Evolutionary conservation across 1,139 yeast species (phyloP), one percentile per base, ranked within the genome.

Genomic region (Nakaseomyces nivariensis): DNA sequence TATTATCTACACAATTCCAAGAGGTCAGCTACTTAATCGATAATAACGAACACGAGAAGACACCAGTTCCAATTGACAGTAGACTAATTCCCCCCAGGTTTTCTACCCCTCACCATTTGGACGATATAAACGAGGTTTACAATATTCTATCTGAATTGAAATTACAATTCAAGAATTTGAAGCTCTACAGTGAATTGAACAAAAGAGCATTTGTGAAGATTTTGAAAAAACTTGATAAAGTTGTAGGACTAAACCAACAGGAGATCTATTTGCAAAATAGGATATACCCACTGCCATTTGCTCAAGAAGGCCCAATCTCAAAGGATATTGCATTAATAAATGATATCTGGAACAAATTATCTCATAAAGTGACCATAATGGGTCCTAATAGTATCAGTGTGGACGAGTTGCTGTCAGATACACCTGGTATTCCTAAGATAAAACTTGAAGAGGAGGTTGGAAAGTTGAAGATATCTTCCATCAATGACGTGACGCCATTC

Each of bases 131-230:
- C 52, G 97, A 92, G 62, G 73, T 89, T 45, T 74, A 85, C 48
- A 81, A 81, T 29, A 84, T 88, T 27, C 70, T 90, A 45, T 72
- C 88, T 37, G 97, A 89, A 63, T 72, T 89, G 51, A 76, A 95
- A 48, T 75, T 84, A n/a, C 79, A 81, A 54, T 79, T 85, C 54
- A 75, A 96, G 52, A 89, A 89, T 67, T 72, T 92, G 63, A 83
- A 83, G 64, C 90, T 97, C 96, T 92, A 80, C 66, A 95, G 95
- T 17, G 97, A 90, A 60, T 77, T 90, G 60, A 92, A 92, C 70
- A 88, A 85, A 64, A 82, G 92, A 54, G 98, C 96, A 0, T 85
- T 89, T 61, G 77, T 81, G 51, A 92, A 92, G 71, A 92, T 92
- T 56, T 73, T 92, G 63, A 92, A 92, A 70, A 89, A 89, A 62